Evolutionary conservation across 164 flowering plant genomes (phyloP), one percentile per base, ranked within the genome.

Genomic region (Malania oleifera): DNA sequence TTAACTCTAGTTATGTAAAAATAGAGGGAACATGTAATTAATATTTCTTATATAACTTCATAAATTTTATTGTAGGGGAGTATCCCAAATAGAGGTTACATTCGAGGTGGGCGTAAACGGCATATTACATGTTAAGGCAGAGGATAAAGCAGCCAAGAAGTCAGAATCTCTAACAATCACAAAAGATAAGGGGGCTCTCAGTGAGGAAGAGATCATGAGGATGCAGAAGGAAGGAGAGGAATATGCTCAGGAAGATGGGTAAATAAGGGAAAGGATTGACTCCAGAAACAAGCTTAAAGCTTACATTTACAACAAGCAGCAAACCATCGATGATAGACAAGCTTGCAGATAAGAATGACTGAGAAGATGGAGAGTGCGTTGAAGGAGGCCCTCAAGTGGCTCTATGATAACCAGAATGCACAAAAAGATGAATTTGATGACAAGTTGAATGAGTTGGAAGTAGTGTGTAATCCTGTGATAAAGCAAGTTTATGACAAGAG

Each of bases 21-120:
- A n/a, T n/a, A n/a, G n/a, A n/a, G n/a, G n/a, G n/a, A n/a, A n/a
- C n/a, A n/a, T n/a, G n/a, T n/a, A n/a, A n/a, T n/a, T n/a, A n/a
- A n/a, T n/a, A n/a, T 25, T 26, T 52, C 37, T 54, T 1, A 1
- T 34, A 15, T 11, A 31, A 14, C 24, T 39, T 6, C 39, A 19
- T 1, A 17, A 14, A 0, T 43, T 23, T 22, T 22, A 17, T 56
- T 50, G 19, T 70, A 82, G 87, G 77, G 87, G 87, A 35, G 74
- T 68, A 24, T 83, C 87, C 34, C 88, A 83, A 41, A 82, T 82
- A 28, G 83, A 82, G 56, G 86, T 79, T 0, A 78, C 84, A 7
- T 83, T 78, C 39, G 85, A 80, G 58, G 78, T 83, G 14, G 88
- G 78, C 59, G 80, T 71, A n/a, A 72, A 79, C 43, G 82, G 82